Conservation (phyloP, 1,139 yeast genomes). For the Barnettozyma hawaiiensis region DNA sequence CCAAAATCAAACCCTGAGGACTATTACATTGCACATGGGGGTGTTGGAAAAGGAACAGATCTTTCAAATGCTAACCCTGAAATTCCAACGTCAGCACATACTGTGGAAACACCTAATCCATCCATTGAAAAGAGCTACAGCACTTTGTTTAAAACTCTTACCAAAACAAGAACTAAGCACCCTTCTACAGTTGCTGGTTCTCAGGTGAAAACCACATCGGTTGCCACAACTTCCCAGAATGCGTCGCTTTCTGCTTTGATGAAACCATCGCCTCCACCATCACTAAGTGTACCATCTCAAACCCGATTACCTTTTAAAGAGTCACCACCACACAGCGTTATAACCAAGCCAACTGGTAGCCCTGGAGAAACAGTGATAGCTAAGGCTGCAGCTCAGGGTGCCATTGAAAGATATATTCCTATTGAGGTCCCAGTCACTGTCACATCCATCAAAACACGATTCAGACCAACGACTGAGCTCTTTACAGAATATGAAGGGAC, state of each 20-base stretch:
- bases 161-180: background rate
- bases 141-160: background rate
- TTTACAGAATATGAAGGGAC: slow-evolving; percentile 16
- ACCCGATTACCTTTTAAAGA: background rate
- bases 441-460: slow-evolving; percentile 17
- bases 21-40: background rate
- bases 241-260: background rate
- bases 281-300: background rate
- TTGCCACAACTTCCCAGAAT: background rate
- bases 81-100: background rate
- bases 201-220: background rate
- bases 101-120: background rate
- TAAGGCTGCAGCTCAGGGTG: background rate
- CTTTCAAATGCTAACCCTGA: background rate
- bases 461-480: slow-evolving; percentile 15
- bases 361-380: background rate
- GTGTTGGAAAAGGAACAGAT: background rate
- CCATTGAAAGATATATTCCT: slow-evolving; percentile 1
- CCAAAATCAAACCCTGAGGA: background rate
- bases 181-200: background rate
- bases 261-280: background rate
- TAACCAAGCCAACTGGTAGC: background rate
- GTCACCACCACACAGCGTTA: background rate
- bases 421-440: slow-evolving; percentile 13
- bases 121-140: background rate